Evolutionary conservation across 2,329 filamentous ascomycete genomes (phyloP).

Genomic region (Colletotrichum sp.): DNA sequence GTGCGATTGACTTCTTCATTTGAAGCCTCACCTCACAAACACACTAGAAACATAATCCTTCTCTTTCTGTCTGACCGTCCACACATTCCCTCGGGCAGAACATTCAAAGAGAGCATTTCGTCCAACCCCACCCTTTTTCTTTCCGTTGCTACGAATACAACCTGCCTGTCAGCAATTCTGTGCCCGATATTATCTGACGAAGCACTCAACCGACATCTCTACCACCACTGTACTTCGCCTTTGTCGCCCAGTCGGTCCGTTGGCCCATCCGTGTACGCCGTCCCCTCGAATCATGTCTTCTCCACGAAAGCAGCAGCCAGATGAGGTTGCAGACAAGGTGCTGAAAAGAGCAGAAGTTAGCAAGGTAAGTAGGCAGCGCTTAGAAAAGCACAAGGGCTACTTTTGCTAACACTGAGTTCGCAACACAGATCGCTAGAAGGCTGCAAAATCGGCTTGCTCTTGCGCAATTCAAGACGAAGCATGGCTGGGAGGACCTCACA

Average conservation of each 20-base stretch:
- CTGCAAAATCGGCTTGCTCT: conserved; percentile 93
- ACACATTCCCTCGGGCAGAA: background rate
- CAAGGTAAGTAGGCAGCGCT: conserved; percentile 60
- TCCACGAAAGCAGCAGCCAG: conserved; percentile 67
- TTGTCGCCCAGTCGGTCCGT: background rate
- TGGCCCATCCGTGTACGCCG: background rate
- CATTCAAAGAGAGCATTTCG: background rate
- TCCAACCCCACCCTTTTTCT: background rate
- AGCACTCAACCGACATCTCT: background rate
- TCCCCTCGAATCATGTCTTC: conserved; percentile 55
- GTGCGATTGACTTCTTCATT: background rate
- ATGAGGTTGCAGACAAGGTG: conserved; percentile 71
- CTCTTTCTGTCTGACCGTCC: background rate
- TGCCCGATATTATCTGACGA: background rate
- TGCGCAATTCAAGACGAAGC: conserved; percentile 96
- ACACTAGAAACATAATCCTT: background rate
- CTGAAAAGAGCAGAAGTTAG: conserved; percentile 76
- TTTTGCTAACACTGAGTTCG: background rate
- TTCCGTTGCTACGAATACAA: background rate
- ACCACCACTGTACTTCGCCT: background rate
- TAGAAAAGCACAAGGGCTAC: background rate
- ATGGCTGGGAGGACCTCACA: conserved; percentile 91
- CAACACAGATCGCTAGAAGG: conserved; percentile 82
- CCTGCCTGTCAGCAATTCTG: background rate
- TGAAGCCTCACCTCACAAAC: background rate